Evolutionary conservation across 2,329 filamentous ascomycete genomes (phyloP), one percentile per base, ranked within the genome.

Genomic region (Fusarium sp.): DNA sequence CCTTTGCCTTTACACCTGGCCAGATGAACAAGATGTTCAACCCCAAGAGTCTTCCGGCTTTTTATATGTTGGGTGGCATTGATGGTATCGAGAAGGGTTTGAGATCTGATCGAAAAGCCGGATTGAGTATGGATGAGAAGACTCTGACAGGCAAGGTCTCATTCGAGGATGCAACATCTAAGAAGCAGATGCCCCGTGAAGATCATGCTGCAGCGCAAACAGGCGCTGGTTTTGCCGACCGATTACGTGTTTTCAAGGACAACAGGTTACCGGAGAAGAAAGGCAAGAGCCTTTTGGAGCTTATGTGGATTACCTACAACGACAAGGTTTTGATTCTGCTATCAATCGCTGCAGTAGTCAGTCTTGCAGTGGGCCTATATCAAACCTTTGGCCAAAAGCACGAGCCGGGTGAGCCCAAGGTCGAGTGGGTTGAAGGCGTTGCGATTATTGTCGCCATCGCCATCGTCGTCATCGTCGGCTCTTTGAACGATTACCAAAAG

Each of bases 11-110:
- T 79, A 90, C 91, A 4, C 93, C 93, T 6, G 94, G 95, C 19
- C 91, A 97, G 78, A 86, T 98, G 70, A 92, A 91, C 76, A 97
- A 97, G 81, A 88, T 97, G 83, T 90, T 95, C 69, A 96, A 97
- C 79, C 95, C 95, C 7, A 97, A 97, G 84, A 97, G 90, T 69
- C 83, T 97, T 64, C 86, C 91, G 18, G 94, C 94, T 2, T 97
- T 95, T 75, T 93, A 92, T 77, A 91, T 91, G 19, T 80, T 98
- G 10, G 94, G 95, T 54, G 95, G 95, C 29, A 81, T 97, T 21
- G 82, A 82, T 23, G 95, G 95, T 2, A 81, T 98, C 54, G 94
- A 95, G 81, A 92, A 90, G 78, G 95, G 94, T 15, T 83, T 98
- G 35, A 86, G 93, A 54, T 91, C 90, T 11, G 90, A 96, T 79